A percentile compares a stretch with the other conserved stretches of the same genome.
phyloP scores from a whole-genome alignment of 331 rosid genomes.

The Prunus yedoensis region DNA sequence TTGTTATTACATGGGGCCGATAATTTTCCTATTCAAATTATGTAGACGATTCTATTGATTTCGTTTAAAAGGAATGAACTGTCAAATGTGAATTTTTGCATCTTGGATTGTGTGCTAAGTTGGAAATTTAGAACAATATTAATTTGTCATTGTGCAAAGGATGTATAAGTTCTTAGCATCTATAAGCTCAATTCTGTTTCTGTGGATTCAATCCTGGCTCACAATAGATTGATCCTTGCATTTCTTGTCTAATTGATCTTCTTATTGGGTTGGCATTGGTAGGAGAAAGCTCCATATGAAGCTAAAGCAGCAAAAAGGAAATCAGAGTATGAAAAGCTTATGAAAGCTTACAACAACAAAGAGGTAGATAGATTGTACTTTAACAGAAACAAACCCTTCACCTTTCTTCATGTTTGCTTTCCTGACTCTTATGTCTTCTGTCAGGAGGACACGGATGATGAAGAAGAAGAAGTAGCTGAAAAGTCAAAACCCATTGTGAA shows the following conservation, averaged over 20 bases:
- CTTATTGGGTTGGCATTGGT: background rate
- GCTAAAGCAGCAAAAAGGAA: conserved; percentile 26
- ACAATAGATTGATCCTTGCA: background rate
- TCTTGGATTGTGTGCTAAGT: conserved; percentile 18
- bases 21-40: too few relatives aligned
- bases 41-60: too few relatives aligned
- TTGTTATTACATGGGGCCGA: conserved; percentile 8
- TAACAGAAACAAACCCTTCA: background rate
- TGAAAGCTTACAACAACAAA: conserved; percentile 27
- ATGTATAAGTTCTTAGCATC: background rate
- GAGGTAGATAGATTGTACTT: conserved; percentile 9
- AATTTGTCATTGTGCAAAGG: conserved; percentile 17
- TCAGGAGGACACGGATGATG: conserved; percentile 21
- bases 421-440: background rate
- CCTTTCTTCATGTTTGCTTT: background rate
- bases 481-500: conserved; percentile 14
- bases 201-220: conserved; percentile 2
- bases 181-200: conserved; percentile 11
- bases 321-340: conserved; percentile 19
- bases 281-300: conserved; percentile 32
- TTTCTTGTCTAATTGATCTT: background rate
- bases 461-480: conserved; percentile 18
- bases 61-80: background rate
- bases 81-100: conserved; percentile 17
- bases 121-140: conserved; percentile 13